Conservation (phyloP, 495 filamentous ascomycete genomes). For the Penicillium lividum region DNA sequence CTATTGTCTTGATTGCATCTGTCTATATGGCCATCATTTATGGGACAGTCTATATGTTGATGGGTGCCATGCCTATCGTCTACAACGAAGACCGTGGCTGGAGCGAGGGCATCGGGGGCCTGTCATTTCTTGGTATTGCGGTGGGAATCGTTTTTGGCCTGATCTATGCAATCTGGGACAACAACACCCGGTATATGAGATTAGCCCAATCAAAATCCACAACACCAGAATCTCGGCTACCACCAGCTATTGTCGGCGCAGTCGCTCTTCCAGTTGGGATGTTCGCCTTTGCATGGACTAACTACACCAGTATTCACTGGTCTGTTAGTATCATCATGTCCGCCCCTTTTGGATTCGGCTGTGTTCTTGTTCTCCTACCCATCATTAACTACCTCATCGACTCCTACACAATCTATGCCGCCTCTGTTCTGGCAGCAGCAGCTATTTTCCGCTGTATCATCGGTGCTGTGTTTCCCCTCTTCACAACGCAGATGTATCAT, state of each 20-base stretch:
- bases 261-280: conserved; percentile 41
- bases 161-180: conserved; percentile 16
- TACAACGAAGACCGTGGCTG: conserved; percentile 69
- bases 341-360: conserved; percentile 64
- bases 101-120: conserved; percentile 61
- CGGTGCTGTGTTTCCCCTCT: conserved; percentile 72
- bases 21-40: conserved; percentile 68
- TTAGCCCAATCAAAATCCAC: conserved; percentile 6
- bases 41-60: conserved; percentile 71
- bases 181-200: conserved; percentile 16
- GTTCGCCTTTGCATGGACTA: conserved; percentile 65
- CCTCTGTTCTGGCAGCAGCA: conserved; percentile 69
- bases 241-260: conserved; percentile 33
- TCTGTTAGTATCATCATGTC: conserved; percentile 57
- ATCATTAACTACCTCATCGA: conserved; percentile 73
- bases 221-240: conserved; percentile 25
- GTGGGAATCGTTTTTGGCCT: conserved; percentile 13
- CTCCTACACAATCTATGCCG: conserved; percentile 70
- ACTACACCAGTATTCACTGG: conserved; percentile 62
- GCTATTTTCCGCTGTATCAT: conserved; percentile 60
- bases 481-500: conserved; percentile 68
- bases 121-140: conserved; percentile 56
- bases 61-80: conserved; percentile 72
- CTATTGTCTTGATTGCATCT: conserved; percentile 57
- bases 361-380: conserved; percentile 63